Conservation (phyloP, 2,329 filamentous ascomycete genomes). For the Cladosporium oxysporum region DNA sequence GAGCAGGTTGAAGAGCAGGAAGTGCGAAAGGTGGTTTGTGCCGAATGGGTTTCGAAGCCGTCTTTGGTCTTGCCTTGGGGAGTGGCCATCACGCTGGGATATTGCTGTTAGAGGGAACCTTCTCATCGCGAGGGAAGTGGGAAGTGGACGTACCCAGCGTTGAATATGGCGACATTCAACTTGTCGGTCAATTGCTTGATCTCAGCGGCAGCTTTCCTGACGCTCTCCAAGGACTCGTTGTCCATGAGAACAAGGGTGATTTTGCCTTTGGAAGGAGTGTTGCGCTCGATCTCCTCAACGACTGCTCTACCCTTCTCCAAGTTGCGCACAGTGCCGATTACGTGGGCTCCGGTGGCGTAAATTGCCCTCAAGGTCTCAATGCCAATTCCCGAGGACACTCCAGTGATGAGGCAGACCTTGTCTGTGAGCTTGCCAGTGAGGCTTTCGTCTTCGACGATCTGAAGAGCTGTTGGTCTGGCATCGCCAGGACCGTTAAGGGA, state of each 20-base stretch:
- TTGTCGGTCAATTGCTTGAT: slow-evolving; percentile 25
- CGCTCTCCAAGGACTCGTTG: slow-evolving; percentile 35
- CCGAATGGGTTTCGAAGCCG: slow-evolving; percentile 56
- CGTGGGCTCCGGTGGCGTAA: slow-evolving; percentile 46
- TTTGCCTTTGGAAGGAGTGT: slow-evolving; percentile 23
- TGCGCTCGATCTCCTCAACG: slow-evolving; percentile 31
- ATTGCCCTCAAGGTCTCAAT: slow-evolving; percentile 49
- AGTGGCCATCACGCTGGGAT: slow-evolving; percentile 25
- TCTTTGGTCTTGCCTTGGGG: slow-evolving; percentile 44
- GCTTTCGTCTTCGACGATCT: slow-evolving; percentile 30
- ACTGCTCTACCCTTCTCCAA: slow-evolving; percentile 41
- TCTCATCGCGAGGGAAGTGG: neutral
- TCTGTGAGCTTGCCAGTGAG: slow-evolving; percentile 38
- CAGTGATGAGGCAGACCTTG: slow-evolving; percentile 47
- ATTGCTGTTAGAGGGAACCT: neutral
- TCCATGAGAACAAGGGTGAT: slow-evolving; percentile 33
- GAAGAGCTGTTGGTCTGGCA: slow-evolving; percentile 29
- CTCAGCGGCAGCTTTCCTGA: slow-evolving; percentile 38
- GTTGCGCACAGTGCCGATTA: slow-evolving; percentile 49
- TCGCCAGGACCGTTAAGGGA: slow-evolving; percentile 34
- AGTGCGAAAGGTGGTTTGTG: slow-evolving; percentile 57
- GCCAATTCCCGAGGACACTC: slow-evolving; percentile 48
- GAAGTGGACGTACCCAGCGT: slow-evolving; percentile 21
- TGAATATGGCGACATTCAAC: slow-evolving; percentile 28
- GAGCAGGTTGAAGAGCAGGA: slow-evolving; percentile 56